phyloP scores from a whole-genome alignment of 441 rosid genomes.

The Jatropha multifida region DNA sequence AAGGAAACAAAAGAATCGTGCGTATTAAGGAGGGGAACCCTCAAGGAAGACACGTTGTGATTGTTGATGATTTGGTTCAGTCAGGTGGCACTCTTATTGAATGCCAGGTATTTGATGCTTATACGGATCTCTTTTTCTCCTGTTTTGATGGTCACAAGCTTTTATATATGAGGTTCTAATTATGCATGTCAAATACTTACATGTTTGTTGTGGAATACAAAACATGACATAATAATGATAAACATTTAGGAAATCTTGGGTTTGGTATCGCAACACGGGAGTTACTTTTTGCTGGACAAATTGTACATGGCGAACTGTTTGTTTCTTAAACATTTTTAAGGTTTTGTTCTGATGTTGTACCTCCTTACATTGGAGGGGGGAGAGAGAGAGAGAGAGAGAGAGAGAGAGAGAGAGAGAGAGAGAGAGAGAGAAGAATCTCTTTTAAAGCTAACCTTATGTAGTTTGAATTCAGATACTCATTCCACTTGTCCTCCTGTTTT shows the following conservation, averaged over 20 bases:
- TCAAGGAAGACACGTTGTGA: conserved; percentile 82
- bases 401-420: not conserved
- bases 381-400: not conserved
- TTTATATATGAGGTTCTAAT: conserved; percentile 1
- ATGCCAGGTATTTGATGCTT: conserved; percentile 72
- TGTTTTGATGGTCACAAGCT: not conserved
- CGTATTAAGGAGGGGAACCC: conserved; percentile 94
- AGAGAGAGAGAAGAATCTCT: not conserved
- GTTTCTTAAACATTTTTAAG: not conserved
- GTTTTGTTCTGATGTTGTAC: not conserved
- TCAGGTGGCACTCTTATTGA: conserved; percentile 94
- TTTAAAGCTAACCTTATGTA: not conserved
- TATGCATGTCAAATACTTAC: conserved; percentile 7
- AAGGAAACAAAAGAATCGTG: conserved; percentile 80
- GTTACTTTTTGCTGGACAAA: not conserved
- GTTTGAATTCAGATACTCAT: not conserved
- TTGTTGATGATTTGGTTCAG: conserved; percentile 96
- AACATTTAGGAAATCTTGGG: not conserved
- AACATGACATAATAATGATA: not conserved
- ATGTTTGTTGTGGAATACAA: not conserved
- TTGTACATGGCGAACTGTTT: not conserved
- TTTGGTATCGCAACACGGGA: not conserved
- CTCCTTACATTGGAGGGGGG: not conserved
- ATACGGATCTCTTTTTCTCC: conserved; percentile 1
- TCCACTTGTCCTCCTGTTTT: conserved; percentile 14